Base-by-base conservation (phyloP, 2,329 filamentous ascomycete species). In the Sordariomycetes sp. region DNA sequence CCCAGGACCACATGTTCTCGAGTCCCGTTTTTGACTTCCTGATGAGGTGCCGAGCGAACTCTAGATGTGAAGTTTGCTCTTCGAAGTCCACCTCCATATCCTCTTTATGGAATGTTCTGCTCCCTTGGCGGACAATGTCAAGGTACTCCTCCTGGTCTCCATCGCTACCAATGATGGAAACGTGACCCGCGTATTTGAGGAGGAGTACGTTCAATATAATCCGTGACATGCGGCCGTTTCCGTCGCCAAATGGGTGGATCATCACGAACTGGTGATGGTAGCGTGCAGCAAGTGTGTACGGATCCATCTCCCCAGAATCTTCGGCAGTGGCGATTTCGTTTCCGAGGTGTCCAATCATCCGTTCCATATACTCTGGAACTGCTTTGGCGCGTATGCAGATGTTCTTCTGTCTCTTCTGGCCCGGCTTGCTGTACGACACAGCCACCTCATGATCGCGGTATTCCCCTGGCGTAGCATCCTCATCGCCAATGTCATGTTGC, bases 221-320 rank as follows among this genome's bases (percentile, higher is more conserved):
- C 0, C 71, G 65, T 43, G 70, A 72, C 61, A 68, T 65, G 1
- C 71, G 60, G 0, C 71, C 71, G 32, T 75, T 76, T 0, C 71
- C 72, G 28, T 74, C 71, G 12, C 65, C 64, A 25, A 75, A 75
- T 0, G 70, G 73, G 11, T 75, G 71, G 1, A 74, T 74, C 7
- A 65, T 64, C 12, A 74, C 67, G 34, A 74, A 70, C 2, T 62
- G 53, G 16, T 71, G 62, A 28, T 63, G 67, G 34, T 68, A 67
- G 28, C 65, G 64, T 16, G 64, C 64, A 18, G 66, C 66, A 1
- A 72, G 56, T 0, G 61, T 62, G 14, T 65, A 59, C 0, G 69
- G 63, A 28, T 68, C 63, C 1, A 68, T 53, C 1, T 54, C 14
- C 3, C 46, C 43, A 3, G 2, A 12, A 3, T 52, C 11, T 12